Conservation (phyloP, 345 rosid species). For the Populus pruinosa region DNA sequence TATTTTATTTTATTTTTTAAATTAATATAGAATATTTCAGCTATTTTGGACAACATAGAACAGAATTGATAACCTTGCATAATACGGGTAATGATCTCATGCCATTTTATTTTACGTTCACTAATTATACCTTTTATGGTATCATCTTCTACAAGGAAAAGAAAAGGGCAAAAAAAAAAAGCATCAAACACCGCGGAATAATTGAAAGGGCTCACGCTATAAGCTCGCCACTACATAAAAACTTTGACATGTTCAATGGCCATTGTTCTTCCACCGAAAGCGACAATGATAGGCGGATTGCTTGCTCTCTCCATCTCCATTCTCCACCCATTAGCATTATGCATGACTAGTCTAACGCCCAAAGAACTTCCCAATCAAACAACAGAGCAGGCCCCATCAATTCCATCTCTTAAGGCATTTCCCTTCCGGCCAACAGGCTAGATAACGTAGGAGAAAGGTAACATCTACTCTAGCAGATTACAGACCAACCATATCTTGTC, state of each 20-base stretch:
- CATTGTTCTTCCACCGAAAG: slow-evolving; percentile 3
- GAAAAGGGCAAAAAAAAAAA: no score
- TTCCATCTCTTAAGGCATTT: background rate
- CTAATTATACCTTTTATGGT: no score
- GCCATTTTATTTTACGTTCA: no score
- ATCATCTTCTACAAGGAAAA: no score
- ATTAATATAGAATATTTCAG: no score
- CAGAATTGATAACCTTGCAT: no score
- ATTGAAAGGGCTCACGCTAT: background rate
- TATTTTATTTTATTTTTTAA: no score
- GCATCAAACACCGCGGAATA: no score
- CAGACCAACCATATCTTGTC: background rate
- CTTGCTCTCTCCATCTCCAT: background rate
- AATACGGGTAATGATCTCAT: no score
- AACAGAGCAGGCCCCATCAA: background rate
- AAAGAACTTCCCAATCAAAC: background rate
- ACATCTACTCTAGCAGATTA: background rate
- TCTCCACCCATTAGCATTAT: background rate
- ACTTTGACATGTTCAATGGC: background rate
- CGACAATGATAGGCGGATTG: background rate
- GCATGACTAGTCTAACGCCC: background rate
- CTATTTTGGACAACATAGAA: no score
- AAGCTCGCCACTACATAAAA: background rate
- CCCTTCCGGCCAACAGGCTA: background rate
- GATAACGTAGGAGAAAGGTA: background rate